Conservation (phyloP, 495 filamentous ascomycete species). For the Xylaria intraflava region DNA sequence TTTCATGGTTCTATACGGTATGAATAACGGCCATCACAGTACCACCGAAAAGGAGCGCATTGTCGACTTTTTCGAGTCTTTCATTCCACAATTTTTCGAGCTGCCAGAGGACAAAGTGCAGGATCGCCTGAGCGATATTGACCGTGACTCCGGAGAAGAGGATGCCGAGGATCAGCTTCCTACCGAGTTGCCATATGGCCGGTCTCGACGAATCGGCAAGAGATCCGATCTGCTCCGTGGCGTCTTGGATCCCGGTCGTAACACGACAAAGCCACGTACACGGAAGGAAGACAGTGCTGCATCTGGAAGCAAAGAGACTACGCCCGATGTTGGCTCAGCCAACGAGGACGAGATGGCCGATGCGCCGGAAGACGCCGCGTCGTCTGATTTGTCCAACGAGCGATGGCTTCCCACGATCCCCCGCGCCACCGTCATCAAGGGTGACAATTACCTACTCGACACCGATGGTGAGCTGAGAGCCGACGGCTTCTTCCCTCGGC, state of each 20-base stretch:
- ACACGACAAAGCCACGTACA: conserved; percentile 50
- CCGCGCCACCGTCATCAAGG: conserved; percentile 41
- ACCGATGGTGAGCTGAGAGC: conserved; percentile 60
- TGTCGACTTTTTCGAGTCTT: conserved; percentile 76
- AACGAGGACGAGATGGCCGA: conserved; percentile 59
- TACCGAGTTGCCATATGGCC: conserved; percentile 49
- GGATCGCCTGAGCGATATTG: conserved; percentile 66
- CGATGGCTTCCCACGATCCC: conserved; percentile 47
- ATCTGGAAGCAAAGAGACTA: conserved; percentile 74
- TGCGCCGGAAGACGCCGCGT: conserved; percentile 39
- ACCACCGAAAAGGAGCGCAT: conserved; percentile 68
- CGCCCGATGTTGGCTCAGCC: conserved; percentile 69
- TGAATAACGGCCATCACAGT: conserved; percentile 58
- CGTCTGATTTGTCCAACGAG: conserved; percentile 49
- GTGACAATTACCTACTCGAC: conserved; percentile 33
- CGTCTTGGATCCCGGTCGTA: conserved; percentile 71
- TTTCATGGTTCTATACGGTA: conserved; percentile 69
- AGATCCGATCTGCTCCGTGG: conserved; percentile 77
- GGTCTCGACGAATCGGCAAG: conserved; percentile 63
- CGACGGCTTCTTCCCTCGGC: conserved; percentile 73
- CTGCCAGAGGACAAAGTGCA: conserved; percentile 70
- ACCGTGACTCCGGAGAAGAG: conserved; percentile 55
- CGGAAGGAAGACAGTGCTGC: conserved; percentile 69
- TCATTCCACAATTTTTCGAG: conserved; percentile 84
- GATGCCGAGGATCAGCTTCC: conserved; percentile 60